These are phyloP conservation scores for Aciculoconidium aculeatum DNA, from an alignment of 805 yeast species.

Conservation along the genomic window DNA sequence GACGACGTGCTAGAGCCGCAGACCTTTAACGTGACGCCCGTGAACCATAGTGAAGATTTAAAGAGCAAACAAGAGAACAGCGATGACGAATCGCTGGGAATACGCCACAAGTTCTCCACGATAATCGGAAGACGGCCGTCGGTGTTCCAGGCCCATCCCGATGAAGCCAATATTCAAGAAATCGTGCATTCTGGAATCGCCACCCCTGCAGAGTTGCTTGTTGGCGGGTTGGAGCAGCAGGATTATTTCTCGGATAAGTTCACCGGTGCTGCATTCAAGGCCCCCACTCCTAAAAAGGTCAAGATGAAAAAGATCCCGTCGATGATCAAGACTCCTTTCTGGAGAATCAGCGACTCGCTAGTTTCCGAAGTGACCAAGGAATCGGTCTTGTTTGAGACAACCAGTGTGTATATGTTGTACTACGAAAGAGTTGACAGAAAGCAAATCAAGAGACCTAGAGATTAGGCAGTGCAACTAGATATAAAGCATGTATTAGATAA, in stretches of 20 bases:
- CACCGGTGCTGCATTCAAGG: constrained; percentile 4
- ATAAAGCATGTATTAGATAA: too few species aligned
- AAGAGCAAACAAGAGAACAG: too few species aligned
- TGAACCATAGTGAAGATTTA: too few species aligned
- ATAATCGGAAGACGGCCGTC: constrained; percentile 41
- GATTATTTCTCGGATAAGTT: constrained; percentile 20
- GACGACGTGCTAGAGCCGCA: constrained; percentile 14
- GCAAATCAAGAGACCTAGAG: constrained; percentile 9
- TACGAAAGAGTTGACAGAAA: constrained; percentile 53
- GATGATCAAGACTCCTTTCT: constrained; percentile 55
- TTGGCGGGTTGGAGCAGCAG: constrained; percentile 20
- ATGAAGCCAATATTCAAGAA: constrained; percentile 31
- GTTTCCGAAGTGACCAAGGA: constrained; percentile 55
- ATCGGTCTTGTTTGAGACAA: constrained; percentile 60
- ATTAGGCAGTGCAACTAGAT: too few species aligned
- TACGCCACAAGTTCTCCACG: constrained; percentile 30
- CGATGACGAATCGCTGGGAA: constrained; percentile 10
- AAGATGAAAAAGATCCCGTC: constrained; percentile 51
- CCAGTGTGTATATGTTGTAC: constrained; percentile 80
- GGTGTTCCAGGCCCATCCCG: constrained; percentile 32
- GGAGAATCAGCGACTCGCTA: constrained; percentile 80
- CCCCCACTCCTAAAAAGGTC: constrained; percentile 15
- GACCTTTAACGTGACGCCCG: too few species aligned
- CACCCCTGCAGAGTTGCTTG: constrained; percentile 38
- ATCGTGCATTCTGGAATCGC: constrained; percentile 32